phyloP scores from a whole-genome alignment of 805 yeast genomes.

The Yarrowia keelungensis region DNA sequence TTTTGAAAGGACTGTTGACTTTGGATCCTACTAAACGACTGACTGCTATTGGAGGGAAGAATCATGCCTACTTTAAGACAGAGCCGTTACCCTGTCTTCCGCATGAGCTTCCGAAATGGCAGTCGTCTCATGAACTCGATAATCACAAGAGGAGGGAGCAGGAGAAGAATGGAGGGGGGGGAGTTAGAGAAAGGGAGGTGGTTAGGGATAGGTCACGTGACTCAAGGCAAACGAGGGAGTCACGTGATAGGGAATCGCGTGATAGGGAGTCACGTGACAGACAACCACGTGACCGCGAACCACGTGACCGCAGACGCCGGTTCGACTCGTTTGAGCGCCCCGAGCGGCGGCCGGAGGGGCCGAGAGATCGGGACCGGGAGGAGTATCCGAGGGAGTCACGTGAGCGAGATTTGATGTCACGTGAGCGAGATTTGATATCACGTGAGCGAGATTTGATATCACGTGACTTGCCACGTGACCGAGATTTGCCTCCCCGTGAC shows the following conservation, averaged over 20 bases:
- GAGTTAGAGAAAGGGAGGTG: no score
- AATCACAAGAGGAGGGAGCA: conserved; percentile 40
- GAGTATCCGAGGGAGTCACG: neutral
- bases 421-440: no score
- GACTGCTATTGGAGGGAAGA: conserved; percentile 80
- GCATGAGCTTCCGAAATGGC: conserved; percentile 68
- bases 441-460: no score
- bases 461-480: neutral
- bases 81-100: conserved; percentile 71
- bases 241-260: neutral
- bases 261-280: conserved; percentile 6
- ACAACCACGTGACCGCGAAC: neutral
- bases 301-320: neutral
- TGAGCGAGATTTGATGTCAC: neutral
- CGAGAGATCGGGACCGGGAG: neutral
- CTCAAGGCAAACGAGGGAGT: neutral
- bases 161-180: neutral
- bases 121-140: conserved; percentile 90
- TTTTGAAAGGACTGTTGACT: conserved; percentile 67
- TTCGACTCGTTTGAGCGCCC: conserved; percentile 7
- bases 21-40: conserved; percentile 76
- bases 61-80: conserved; percentile 69
- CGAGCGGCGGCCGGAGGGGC: conserved; percentile 3
- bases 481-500: neutral
- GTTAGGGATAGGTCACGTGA: neutral